Evolutionary conservation across 306 rosid species (phyloP), one percentile per base, ranked within the genome.

Genomic region (Vicia villosa): DNA sequence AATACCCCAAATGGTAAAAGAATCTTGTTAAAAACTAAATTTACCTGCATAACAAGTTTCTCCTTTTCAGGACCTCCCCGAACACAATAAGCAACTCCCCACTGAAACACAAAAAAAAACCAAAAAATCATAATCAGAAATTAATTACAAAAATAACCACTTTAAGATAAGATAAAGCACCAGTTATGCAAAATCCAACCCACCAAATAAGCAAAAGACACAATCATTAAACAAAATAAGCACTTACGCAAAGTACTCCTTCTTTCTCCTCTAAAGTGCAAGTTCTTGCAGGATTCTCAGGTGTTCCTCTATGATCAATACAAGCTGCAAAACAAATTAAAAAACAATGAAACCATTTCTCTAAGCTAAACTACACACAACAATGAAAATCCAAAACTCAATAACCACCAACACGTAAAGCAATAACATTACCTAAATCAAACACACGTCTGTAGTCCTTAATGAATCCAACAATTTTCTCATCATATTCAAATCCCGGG

Each of bases 221-320:
- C 5, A 71, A 26, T 63, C 21, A 24, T 11, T 6, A 12, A 64
- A 11, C 32, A 21, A 30, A 20, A n/a, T 8, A 64, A 12, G 16
- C 34, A 34, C 96, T 87, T 82, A 95, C 99, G 77, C 99, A 95
- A 36, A 86, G 13, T 4, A 81, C 80, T 57, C 95, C 99, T 80
- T 86, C 91, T 77, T 87, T 83, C 62, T 76, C 30, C 75, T 95
- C 97, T 80, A 95, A 76, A 0, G 97, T 79, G 93, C 96, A 88
- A 81, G 93, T 91, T 77, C 99, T 79, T 6, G 99, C 99, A 41
- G 99, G 99, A 64, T 75, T 70, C 82, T 95, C 93, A 41, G 91
- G 95, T 8, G 99, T 95, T 36, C 99, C 99, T 63, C 96, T 57
- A 66, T 95, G 99, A 63, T 95, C 99, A 70, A 95, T 80, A 75